These are phyloP conservation scores for Trichoderma koningiopsis DNA, from an alignment of 2,329 filamentous ascomycete genomes.

Conservation along the genomic window DNA sequence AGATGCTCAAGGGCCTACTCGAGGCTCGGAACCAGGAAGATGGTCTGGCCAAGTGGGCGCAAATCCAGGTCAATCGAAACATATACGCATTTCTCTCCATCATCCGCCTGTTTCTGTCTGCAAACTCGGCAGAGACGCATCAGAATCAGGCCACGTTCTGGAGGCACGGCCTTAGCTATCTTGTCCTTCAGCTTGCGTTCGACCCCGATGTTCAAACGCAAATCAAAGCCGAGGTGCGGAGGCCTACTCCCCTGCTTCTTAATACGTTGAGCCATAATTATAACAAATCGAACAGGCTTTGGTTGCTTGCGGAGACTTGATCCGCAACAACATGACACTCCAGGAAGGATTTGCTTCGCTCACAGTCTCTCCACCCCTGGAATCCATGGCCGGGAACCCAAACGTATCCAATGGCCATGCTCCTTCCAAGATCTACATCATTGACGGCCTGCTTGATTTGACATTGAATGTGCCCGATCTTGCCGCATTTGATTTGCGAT, in stretches of 20 bases:
- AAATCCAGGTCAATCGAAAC: slow-evolving; percentile 82
- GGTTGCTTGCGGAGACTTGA: slow-evolving; percentile 82
- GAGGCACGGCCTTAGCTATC: slow-evolving; percentile 76
- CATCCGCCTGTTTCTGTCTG: slow-evolving; percentile 79
- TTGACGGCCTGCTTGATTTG: slow-evolving; percentile 87
- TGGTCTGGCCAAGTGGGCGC: slow-evolving; percentile 73
- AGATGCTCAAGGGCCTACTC: slow-evolving; percentile 64
- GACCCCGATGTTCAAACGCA: slow-evolving; percentile 69
- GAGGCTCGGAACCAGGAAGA: slow-evolving; percentile 53
- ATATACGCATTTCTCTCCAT: slow-evolving; percentile 87
- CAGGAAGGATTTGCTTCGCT: slow-evolving; percentile 91
- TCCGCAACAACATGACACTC: slow-evolving; percentile 74
- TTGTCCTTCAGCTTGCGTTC: slow-evolving; percentile 82
- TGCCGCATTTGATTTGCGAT: slow-evolving; percentile 74
- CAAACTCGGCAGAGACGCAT: slow-evolving; percentile 76
- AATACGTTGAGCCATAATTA: slow-evolving; percentile 17
- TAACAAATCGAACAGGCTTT: slow-evolving; percentile 61
- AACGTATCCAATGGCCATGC: slow-evolving; percentile 52
- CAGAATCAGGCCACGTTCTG: slow-evolving; percentile 87
- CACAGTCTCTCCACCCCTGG: slow-evolving; percentile 66
- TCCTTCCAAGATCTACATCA: slow-evolving; percentile 74
- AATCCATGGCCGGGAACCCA: slow-evolving; percentile 36
- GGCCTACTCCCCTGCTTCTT: slow-evolving; percentile 20
- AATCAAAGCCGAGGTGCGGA: slow-evolving; percentile 75
- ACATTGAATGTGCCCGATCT: slow-evolving; percentile 68